Percentiles rank a stretch among this genome's conserved stretches.
Conservation (phyloP, 139 green algal genomes). For the Volvox africanus region DNA sequence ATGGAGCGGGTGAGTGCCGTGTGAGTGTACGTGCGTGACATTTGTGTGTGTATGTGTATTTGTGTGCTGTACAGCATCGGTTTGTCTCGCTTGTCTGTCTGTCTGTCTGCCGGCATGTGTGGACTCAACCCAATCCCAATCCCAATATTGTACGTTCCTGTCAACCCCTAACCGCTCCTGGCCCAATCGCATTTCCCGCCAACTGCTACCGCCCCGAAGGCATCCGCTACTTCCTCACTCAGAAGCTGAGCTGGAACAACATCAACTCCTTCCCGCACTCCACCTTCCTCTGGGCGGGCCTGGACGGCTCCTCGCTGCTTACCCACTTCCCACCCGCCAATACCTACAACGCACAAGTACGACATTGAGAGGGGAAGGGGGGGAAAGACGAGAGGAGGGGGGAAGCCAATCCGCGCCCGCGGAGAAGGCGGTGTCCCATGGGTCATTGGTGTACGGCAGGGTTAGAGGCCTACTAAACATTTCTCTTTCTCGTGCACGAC, state of each 20-base stretch:
- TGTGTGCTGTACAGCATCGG: neutral
- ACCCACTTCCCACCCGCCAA: conserved; percentile 50
- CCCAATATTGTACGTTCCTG: no score
- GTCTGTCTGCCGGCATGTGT: neutral
- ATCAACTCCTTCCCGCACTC: conserved; percentile 64
- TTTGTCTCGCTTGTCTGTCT: neutral
- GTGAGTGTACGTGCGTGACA: neutral
- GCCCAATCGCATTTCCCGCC: no score
- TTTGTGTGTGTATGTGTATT: neutral
- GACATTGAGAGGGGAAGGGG: neutral
- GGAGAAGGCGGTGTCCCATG: no score
- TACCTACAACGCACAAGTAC: conserved; percentile 54
- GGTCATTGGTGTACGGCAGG: no score
- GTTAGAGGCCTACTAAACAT: no score
- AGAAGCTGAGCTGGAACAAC: conserved; percentile 68
- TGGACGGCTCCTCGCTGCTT: conserved; percentile 42
- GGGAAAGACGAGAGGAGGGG: no score
- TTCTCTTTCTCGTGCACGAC: no score
- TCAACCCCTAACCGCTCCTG: neutral
- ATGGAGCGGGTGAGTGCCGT: neutral
- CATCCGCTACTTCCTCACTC: conserved; percentile 60
- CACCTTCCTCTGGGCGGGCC: conserved; percentile 52
- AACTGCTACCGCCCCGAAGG: neutral
- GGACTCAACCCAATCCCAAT: no score
- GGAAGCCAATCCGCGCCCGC: no score